Evolutionary conservation across 164 flowering plant genomes (phyloP), one percentile per base, ranked within the genome.

Genomic region (Euptelea pleiosperma): DNA sequence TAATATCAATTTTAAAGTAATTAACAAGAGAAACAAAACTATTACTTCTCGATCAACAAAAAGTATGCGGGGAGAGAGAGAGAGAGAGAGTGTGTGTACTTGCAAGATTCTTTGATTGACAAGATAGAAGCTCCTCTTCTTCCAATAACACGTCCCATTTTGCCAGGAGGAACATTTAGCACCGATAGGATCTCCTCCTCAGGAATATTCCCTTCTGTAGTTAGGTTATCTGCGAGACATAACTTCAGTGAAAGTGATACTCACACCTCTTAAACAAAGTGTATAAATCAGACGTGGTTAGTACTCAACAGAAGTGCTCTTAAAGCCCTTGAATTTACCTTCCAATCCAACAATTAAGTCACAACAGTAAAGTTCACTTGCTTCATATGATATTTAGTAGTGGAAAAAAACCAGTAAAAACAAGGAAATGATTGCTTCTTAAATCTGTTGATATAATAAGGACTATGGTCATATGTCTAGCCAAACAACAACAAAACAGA

Each of bases 81-180:
- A 52, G 51, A 61, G 19, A 50, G 19, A 15, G 16, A 40, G 14
- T 46, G 33, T 6, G 40, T 63, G 59, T 84, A 89, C 98, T 83
- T 75, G 97, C 96, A 86, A 50, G 94, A 86, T 69, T 86, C 81
- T 68, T 88, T 93, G 39, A 93, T 66, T 21, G 89, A 68, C 71
- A 78, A 50, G 71, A 93, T 93, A 22, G 86, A 70, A 43, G 86
- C 81, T 58, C 99, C 99, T 74, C 74, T 75, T 70, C 69, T 75
- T 46, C 99, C 97, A 60, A 93, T 90, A 37, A 93, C 61, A 57
- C 77, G 67, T 39, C 99, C 99, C 97, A 93, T 93, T 76, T 83
- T 85, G 16, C 97, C 96, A 0, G 68, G 77, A 24, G 99, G 99
- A 42, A 93, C 89, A 79, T 82, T 71, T 62, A 93, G 68, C 40